A percentile compares a stretch with the other conserved stretches of the same genome.
Conservation (phyloP, 1,284 basidiomycete species). For the Ustilago curta region DNA sequence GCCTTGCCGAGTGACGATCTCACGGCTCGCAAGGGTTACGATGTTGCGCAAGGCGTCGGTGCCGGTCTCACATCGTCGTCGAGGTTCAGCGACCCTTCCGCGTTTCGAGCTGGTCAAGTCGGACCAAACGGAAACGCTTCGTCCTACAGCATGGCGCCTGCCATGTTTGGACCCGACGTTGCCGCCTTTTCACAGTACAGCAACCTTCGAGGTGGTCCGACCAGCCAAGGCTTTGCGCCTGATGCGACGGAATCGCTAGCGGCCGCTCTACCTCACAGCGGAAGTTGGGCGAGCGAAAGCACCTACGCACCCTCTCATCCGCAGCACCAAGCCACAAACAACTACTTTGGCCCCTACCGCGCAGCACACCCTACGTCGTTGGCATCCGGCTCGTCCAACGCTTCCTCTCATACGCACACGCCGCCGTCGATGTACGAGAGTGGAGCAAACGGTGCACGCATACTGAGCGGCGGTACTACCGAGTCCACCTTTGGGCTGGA, state of each 20-base stretch:
- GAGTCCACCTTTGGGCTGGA: background rate
- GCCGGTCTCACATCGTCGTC: background rate
- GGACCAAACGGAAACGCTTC: background rate
- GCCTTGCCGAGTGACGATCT: constrained; percentile 7
- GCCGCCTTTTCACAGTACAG: constrained; percentile 2
- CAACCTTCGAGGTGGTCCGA: background rate
- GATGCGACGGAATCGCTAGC: constrained; percentile 29
- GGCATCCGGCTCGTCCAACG: constrained; percentile 13
- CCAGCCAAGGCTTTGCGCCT: constrained; percentile 1
- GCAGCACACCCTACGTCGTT: background rate
- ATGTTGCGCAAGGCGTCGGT: constrained; percentile 10
- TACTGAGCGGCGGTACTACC: constrained; percentile 2
- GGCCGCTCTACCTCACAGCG: constrained; percentile 18
- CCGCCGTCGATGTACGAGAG: constrained; percentile 6
- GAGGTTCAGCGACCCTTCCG: background rate
- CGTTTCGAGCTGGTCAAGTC: background rate
- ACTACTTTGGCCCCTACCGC: constrained; percentile 2
- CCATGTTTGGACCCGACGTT: constrained; percentile 4
- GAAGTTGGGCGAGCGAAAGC: background rate
- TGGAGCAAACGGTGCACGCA: background rate
- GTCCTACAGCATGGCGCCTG: constrained; percentile 9
- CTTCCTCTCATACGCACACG: constrained; percentile 16
- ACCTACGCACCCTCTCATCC: background rate
- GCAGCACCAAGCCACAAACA: background rate
- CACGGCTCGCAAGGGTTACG: constrained; percentile 9